Percentiles rank a stretch among this genome's conserved stretches.
phyloP scores from a whole-genome alignment of 2,329 filamentous ascomycete genomes.

The Beauveria scarabaeidicola region DNA sequence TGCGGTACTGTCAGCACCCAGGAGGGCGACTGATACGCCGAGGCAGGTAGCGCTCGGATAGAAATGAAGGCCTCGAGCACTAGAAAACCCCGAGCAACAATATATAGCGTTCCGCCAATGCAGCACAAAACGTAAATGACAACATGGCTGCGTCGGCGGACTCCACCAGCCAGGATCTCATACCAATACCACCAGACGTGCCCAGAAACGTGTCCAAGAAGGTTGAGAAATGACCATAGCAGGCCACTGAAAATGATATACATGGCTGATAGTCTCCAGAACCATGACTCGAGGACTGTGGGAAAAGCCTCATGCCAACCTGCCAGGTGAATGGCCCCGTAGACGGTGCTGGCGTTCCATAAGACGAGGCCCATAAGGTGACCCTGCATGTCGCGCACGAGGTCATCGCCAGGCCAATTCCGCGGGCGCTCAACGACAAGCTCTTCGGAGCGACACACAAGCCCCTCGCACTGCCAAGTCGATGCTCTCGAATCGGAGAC shows the following conservation, averaged over 20 bases:
- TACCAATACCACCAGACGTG: slow-evolving; percentile 10
- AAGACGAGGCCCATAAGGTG: neutral
- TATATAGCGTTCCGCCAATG: slow-evolving; percentile 7
- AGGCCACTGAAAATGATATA: slow-evolving; percentile 10
- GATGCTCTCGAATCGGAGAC: neutral
- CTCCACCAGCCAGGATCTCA: slow-evolving; percentile 7
- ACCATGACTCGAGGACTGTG: slow-evolving; percentile 5
- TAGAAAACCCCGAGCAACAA: slow-evolving; percentile 2
- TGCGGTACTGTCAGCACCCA: neutral
- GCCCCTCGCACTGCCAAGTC: neutral
- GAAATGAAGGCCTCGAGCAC: slow-evolving; percentile 9
- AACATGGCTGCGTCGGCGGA: slow-evolving; percentile 2
- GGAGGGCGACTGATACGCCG: slow-evolving; percentile 5
- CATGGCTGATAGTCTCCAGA: slow-evolving; percentile 2
- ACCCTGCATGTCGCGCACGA: neutral
- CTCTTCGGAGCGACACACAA: slow-evolving; percentile 9
- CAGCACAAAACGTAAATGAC: slow-evolving; percentile 1
- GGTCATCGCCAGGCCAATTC: slow-evolving; percentile 10
- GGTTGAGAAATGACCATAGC: slow-evolving; percentile 8
- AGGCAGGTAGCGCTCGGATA: slow-evolving; percentile 5
- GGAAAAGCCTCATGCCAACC: neutral
- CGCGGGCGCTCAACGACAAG: slow-evolving; percentile 7
- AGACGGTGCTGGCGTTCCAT: neutral
- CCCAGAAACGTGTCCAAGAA: slow-evolving; percentile 5
- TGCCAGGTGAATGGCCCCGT: neutral